phyloP scores from a whole-genome alignment of 176 grass and related monocot species.

The Zea mays region Zm-B73-REFERENCE-NAM-5.0 NC_050098.1:223228501-223229000 shows the following conservation, averaged over 20 bases:
- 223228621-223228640: conserved; percentile 13
- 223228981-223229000: neutral
- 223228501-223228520: neutral
- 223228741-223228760: conserved; percentile 13
- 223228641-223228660: neutral
- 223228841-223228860: conserved; percentile 88
- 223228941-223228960: neutral
- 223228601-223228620: neutral
- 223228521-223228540: neutral
- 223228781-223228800: conserved; percentile 84
- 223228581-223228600: neutral
- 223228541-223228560: neutral
- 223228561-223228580: neutral
- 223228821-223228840: conserved; percentile 90
- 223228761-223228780: conserved; percentile 88
- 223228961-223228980: neutral
- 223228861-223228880: conserved; percentile 90
- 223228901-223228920: conserved; percentile 97
- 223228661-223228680: neutral
- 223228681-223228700: too few species aligned
- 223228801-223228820: conserved; percentile 88
- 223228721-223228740: conserved; percentile 24
- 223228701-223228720: neutral
- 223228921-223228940: conserved; percentile 45
- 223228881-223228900: conserved; percentile 66